Evolutionary conservation across 139 green algal species (phyloP).

Genomic region (Chlorella sp.): DNA sequence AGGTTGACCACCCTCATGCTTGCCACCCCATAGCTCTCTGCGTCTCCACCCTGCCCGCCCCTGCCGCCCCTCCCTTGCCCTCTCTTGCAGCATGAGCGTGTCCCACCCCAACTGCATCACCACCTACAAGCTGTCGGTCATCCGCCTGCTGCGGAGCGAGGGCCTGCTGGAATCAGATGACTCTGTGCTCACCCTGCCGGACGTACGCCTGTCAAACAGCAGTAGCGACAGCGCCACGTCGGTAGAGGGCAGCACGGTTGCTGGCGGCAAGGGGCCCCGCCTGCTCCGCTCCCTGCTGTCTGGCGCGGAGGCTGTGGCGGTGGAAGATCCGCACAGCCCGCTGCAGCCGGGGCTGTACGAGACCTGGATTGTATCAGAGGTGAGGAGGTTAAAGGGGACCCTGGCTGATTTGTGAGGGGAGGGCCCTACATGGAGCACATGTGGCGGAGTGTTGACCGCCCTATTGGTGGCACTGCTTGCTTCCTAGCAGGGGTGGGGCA

Average conservation of each 20-base stretch:
- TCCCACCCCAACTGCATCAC: constrained; percentile 38
- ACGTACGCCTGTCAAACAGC: too few species aligned
- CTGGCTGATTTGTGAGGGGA: too few species aligned
- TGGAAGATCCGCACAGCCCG: not conserved
- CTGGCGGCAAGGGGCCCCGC: not conserved
- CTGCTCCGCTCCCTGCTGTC: not conserved
- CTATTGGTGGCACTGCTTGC: not conserved
- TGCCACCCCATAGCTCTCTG: not conserved
- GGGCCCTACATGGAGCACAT: too few species aligned
- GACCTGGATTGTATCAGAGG: constrained; percentile 34
- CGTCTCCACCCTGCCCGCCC: not conserved
- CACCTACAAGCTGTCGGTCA: not conserved
- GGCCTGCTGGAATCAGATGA: not conserved
- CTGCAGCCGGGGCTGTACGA: constrained; percentile 32
- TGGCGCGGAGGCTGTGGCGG: not conserved
- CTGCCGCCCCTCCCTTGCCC: not conserved
- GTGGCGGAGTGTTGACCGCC: not conserved
- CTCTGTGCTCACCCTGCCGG: not conserved
- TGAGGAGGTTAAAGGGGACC: not conserved
- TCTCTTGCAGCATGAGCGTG: not conserved
- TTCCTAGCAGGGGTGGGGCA: too few species aligned
- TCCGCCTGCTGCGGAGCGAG: not conserved
- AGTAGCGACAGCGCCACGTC: not conserved
- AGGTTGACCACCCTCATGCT: too few species aligned
- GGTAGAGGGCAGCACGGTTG: not conserved